Conservation (phyloP, 2,329 filamentous ascomycete genomes). For the Madurella fahalii region DNA sequence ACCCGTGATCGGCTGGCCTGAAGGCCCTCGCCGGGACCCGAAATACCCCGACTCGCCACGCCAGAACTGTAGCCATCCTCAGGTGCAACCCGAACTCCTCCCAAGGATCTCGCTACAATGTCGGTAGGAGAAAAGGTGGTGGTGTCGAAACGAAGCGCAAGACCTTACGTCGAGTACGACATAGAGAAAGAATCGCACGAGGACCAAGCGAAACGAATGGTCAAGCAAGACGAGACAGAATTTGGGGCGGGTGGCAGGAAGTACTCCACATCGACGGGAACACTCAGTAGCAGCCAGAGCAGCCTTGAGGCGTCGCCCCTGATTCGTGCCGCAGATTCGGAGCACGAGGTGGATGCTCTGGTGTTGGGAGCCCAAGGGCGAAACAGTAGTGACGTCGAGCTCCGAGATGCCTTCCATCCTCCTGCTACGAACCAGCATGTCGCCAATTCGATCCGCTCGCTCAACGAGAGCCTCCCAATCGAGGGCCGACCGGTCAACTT, state of each 20-base stretch:
- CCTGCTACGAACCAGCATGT: not conserved
- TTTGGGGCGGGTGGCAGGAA: slow-evolving; percentile 4
- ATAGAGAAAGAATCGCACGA: slow-evolving; percentile 14
- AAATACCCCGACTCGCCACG: not conserved
- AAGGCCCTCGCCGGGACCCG: slow-evolving; percentile 1
- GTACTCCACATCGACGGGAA: slow-evolving; percentile 12
- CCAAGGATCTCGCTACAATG: slow-evolving; percentile 13
- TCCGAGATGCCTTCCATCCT: slow-evolving; percentile 17
- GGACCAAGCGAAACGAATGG: slow-evolving; percentile 1
- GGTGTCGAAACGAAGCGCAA: slow-evolving; percentile 23
- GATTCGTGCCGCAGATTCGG: slow-evolving; percentile 3
- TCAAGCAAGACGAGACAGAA: slow-evolving; percentile 9
- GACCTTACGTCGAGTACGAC: slow-evolving; percentile 18
- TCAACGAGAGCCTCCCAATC: slow-evolving; percentile 8
- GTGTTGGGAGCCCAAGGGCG: not conserved
- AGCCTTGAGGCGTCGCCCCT: slow-evolving; percentile 20
- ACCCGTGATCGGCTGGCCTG: not conserved
- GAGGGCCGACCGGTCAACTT: slow-evolving; percentile 63
- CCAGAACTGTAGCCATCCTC: not conserved
- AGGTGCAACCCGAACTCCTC: not conserved
- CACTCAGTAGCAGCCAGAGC: slow-evolving; percentile 15
- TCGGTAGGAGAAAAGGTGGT: slow-evolving; percentile 9
- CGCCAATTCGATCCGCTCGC: not conserved
- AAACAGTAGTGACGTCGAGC: not conserved
- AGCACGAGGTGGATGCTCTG: slow-evolving; percentile 7